Percentiles rank a stretch among this genome's conserved stretches.
These are phyloP conservation scores for Zostera marina DNA, from an alignment of 116 monocot genomes.

Conservation along the genomic window DNA sequence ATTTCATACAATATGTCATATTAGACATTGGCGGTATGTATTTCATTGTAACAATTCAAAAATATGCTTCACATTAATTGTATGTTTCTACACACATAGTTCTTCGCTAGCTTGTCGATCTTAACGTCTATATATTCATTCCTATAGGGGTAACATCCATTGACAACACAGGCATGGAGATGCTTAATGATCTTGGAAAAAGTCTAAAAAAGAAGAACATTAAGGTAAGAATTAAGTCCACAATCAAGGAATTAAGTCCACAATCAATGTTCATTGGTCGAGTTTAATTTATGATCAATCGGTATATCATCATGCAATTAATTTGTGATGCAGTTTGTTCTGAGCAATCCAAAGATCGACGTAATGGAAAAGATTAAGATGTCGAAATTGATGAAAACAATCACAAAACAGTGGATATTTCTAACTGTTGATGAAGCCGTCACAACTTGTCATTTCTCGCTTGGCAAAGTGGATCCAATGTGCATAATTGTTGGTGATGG, in stretches of 20 bases:
- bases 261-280: not conserved
- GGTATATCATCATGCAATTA: not conserved
- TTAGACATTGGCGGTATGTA: constrained; percentile 51
- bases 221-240: constrained; percentile 26
- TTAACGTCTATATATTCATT: too few relatives aligned
- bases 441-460: constrained; percentile 16
- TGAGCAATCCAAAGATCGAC: constrained; percentile 38
- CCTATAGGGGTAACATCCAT: constrained; percentile 67
- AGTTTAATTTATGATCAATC: not conserved
- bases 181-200: constrained; percentile 33
- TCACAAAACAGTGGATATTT: constrained; percentile 49
- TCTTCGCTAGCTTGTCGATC: too few relatives aligned
- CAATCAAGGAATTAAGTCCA: too few relatives aligned
- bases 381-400: constrained; percentile 19
- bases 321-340: constrained; percentile 23
- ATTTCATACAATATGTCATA: constrained; percentile 27
- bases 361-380: constrained; percentile 44
- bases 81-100: too few relatives aligned
- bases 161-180: constrained; percentile 51
- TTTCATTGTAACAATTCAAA: too few relatives aligned
- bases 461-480: not conserved
- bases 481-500: not conserved
- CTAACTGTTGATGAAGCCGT: constrained; percentile 50
- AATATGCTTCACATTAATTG: too few relatives aligned
- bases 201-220: constrained; percentile 31